phyloP scores from a whole-genome alignment of 306 rosid species.

The Vigna trinervia region DNA sequence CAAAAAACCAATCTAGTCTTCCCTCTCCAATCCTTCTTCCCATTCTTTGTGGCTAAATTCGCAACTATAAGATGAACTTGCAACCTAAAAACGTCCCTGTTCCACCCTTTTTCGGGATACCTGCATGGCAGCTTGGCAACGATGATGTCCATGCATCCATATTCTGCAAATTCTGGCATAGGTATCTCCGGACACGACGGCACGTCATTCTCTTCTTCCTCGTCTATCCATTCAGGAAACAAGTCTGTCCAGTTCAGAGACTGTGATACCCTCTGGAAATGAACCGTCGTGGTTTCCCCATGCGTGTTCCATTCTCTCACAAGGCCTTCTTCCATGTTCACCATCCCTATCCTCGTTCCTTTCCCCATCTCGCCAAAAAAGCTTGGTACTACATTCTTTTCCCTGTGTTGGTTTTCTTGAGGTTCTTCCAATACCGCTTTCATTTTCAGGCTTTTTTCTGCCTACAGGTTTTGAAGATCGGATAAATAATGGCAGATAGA shows the following conservation, averaged over 20 bases:
- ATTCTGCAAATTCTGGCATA: slow-evolving; percentile 61
- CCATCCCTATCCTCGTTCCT: slow-evolving; percentile 72
- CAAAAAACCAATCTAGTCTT: slow-evolving; percentile 60
- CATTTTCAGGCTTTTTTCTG: slow-evolving; percentile 51
- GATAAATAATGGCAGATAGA: neutral
- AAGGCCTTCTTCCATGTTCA: slow-evolving; percentile 66
- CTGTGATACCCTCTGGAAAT: slow-evolving; percentile 62
- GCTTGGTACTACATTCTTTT: slow-evolving; percentile 57
- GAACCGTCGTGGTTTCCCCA: slow-evolving; percentile 43
- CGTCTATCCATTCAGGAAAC: slow-evolving; percentile 90
- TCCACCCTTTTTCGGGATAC: slow-evolving; percentile 62
- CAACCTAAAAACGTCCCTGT: slow-evolving; percentile 68
- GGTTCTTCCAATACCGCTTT: slow-evolving; percentile 64
- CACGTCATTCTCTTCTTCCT: slow-evolving; percentile 78
- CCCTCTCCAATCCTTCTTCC: slow-evolving; percentile 58
- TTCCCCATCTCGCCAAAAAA: slow-evolving; percentile 53
- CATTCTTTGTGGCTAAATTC: slow-evolving; percentile 64
- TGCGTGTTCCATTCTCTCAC: slow-evolving; percentile 53
- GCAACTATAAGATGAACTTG: slow-evolving; percentile 78
- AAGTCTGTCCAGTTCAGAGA: slow-evolving; percentile 75
- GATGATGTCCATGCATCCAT: slow-evolving; percentile 60
- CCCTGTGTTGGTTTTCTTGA: slow-evolving; percentile 9
- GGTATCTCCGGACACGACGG: slow-evolving; percentile 79
- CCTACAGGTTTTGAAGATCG: slow-evolving; percentile 40
- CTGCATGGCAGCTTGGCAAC: slow-evolving; percentile 79